phyloP scores from a whole-genome alignment of 805 yeast genomes.

The Candida caryicola region DNA sequence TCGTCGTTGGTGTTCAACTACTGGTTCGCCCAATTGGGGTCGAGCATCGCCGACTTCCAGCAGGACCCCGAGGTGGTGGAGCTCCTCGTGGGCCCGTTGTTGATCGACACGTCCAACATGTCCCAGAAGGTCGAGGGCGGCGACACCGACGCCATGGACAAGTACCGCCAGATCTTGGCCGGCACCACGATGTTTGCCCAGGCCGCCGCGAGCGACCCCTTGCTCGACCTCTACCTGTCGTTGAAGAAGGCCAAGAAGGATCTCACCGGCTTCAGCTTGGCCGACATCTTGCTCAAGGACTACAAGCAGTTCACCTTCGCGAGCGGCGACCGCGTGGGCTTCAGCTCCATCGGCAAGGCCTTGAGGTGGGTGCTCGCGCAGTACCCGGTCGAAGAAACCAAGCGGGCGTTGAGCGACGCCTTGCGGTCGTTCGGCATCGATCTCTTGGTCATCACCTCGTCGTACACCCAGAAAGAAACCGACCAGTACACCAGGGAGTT shows the following conservation, averaged over 20 bases:
- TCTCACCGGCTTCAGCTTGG: conserved; percentile 54
- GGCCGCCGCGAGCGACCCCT: not conserved
- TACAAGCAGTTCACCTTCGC: conserved; percentile 64
- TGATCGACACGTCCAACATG: conserved; percentile 75
- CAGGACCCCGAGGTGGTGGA: conserved; percentile 34
- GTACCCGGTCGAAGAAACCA: conserved; percentile 22
- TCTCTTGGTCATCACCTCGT: conserved; percentile 35
- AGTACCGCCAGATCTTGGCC: conserved; percentile 27
- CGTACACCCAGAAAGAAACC: conserved; percentile 34
- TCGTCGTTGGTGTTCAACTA: conserved; percentile 67
- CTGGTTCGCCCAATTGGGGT: conserved; percentile 40
- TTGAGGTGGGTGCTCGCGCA: conserved; percentile 48
- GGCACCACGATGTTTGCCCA: not conserved
- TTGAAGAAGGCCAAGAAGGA: conserved; percentile 56
- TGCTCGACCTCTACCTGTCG: conserved; percentile 17
- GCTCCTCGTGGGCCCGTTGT: conserved; percentile 62
- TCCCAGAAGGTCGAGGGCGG: conserved; percentile 56
- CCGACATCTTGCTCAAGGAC: conserved; percentile 75
- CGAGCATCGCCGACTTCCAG: conserved; percentile 13
- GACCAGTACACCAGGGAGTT: conserved; percentile 35
- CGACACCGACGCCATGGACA: conserved; percentile 48
- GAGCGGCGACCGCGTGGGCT: conserved; percentile 53
- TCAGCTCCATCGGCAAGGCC: conserved; percentile 70
- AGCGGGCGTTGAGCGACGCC: conserved; percentile 19
- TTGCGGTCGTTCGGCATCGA: conserved; percentile 18